Percentiles rank a stretch among this genome's conserved stretches.
These are phyloP conservation scores for Lotmaria passim DNA, from an alignment of 208 protist species.

Conservation along the genomic window DNA sequence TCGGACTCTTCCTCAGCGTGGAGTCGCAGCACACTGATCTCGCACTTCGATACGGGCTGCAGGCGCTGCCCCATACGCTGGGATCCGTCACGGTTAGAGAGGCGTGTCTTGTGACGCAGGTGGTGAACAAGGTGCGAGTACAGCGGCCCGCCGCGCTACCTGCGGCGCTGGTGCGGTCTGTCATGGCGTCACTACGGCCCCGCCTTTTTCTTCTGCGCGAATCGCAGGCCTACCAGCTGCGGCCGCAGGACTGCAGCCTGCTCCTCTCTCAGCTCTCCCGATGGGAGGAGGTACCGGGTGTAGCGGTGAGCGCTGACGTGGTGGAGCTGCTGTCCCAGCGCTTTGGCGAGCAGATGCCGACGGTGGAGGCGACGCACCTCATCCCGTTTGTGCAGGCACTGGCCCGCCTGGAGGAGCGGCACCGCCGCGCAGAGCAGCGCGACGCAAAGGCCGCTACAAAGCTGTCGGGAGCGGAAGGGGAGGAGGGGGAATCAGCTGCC, in stretches of 20 bases:
- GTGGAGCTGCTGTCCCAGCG: conserved; percentile 69
- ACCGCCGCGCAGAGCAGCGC: background rate
- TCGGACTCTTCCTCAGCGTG: conserved; percentile 15
- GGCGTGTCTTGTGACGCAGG: conserved; percentile 43
- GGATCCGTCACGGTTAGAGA: conserved; percentile 45
- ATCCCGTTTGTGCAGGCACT: conserved; percentile 56
- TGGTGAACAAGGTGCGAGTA: conserved; percentile 45
- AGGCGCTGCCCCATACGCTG: conserved; percentile 15
- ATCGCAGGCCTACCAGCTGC: conserved; percentile 47
- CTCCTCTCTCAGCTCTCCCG: conserved; percentile 62
- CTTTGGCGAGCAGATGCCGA: conserved; percentile 57
- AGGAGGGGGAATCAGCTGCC: background rate
- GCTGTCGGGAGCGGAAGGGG: background rate
- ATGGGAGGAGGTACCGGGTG: conserved; percentile 50
- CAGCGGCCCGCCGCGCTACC: conserved; percentile 18
- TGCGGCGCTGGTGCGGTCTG: conserved; percentile 25
- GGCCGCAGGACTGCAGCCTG: conserved; percentile 64
- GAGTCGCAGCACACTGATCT: conserved; percentile 20
- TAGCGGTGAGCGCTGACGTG: conserved; percentile 48
- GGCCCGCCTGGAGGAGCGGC: conserved; percentile 29
- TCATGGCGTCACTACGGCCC: conserved; percentile 58
- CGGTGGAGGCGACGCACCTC: conserved; percentile 59
- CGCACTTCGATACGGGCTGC: conserved; percentile 21
- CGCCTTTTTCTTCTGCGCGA: conserved; percentile 56
- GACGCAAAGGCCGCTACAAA: background rate